Evolutionary conservation across 108 stramenopile species (phyloP), one percentile per base, ranked within the genome.

Genomic region (Discostella stelligeroides): DNA sequence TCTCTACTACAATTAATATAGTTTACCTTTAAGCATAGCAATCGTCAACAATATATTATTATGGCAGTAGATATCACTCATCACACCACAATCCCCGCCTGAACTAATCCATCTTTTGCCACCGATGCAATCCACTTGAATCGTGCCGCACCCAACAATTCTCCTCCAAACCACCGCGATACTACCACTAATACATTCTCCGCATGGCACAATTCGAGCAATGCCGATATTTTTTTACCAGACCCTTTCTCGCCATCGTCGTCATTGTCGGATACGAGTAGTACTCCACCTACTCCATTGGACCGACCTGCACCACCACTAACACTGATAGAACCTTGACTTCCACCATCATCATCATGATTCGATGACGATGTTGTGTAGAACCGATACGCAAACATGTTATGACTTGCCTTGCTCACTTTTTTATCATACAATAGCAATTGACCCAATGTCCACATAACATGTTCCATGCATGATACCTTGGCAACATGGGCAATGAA

Each of bases 221-320:
- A 69, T 7, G 84, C 48, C 5, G 91, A 88, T 28, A 98, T 70
- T 51, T 88, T 87, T 34, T 69, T 63, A 1, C 96, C 97, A 0
- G 95, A 84, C 1, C 85, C 96, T 46, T 84, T 79, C 79, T 98
- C 97, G 9, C 97, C 97, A 68, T 98, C 95, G 61, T 96, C 95
- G 73, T 98, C 97, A 65, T 94, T 92, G 67, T 97, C 96, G 38
- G 67, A 62, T 21, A 69, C 62, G 27, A 81, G 9, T 24, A n/a
- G n/a, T n/a, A n/a, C n/a, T n/a, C n/a, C n/a, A n/a, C n/a, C n/a
- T n/a, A 68, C 9, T 30, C n/a, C 0, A 39, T 4, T 23, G 8
- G 17, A 58, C 45, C 45, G 12, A 29, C 38, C 17, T 14, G 3
- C 11, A 28, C 25, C 38, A 34, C 21, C 59, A 68, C 57, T 49